These are phyloP conservation scores for Spencermartinsiella ligniputridi DNA, from an alignment of 1,139 yeast genomes.

Conservation along the genomic window DNA sequence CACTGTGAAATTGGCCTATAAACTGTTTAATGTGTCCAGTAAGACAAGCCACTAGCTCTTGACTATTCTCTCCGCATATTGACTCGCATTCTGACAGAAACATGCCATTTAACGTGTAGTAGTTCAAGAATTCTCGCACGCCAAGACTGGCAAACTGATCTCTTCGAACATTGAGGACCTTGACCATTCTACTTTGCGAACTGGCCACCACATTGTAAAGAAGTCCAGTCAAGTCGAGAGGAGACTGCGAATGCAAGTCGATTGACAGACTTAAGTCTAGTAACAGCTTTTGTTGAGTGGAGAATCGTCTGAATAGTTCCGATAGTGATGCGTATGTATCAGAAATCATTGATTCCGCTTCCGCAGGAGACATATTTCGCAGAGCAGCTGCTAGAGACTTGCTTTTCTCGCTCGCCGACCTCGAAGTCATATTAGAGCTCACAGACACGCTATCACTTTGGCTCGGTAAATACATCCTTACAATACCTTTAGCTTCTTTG, in stretches of 20 bases:
- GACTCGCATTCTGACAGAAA: conserved; percentile 83
- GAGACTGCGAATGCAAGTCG: conserved; percentile 8
- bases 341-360: conserved; percentile 67
- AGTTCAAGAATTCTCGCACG: conserved; percentile 50
- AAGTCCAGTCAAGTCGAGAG: conserved; percentile 31
- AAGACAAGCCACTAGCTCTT: conserved; percentile 61
- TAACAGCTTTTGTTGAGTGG: conserved; percentile 72
- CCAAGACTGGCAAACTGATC: conserved; percentile 61
- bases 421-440: conserved; percentile 22
- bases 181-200: conserved; percentile 73
- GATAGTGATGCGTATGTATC: conserved; percentile 60
- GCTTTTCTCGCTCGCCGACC: conserved; percentile 30
- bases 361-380: conserved; percentile 62
- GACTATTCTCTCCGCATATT: conserved; percentile 67
- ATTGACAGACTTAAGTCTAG: conserved; percentile 59
- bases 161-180: conserved; percentile 71
- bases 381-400: conserved; percentile 48
- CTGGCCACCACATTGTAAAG: conserved; percentile 64
- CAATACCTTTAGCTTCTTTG: conserved; percentile 67
- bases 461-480: conserved; percentile 59
- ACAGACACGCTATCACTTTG: conserved; percentile 27
- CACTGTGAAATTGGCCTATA: conserved; percentile 53
- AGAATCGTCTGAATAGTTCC: conserved; percentile 67
- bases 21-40: conserved; percentile 64
- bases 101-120: conserved; percentile 62